Base-by-base conservation (phyloP, 352 stramenopile genomes). In the Phytophthora quininea region DNA sequence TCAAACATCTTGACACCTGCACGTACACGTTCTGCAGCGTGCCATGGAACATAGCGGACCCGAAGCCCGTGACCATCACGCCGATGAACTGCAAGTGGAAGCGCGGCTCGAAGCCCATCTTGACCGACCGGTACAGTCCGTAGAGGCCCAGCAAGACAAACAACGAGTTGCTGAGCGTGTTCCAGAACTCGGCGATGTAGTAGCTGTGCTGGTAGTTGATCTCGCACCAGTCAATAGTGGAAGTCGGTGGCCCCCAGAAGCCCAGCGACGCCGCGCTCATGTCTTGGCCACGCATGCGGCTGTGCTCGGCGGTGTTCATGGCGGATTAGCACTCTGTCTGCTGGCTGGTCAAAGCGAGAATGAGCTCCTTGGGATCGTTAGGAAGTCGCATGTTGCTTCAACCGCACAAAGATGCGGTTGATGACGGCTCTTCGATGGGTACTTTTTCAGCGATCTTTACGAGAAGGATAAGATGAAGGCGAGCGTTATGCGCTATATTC, bases 171-270 rank as follows among this genome's bases (percentile, higher is more conserved):
- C 85, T 93, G 51, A 93, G 48, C 3, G 88, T 95, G 74, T 96
- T 96, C 86, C 88, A 95, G 71, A 92, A 94, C 79, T 96, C 89
- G 61, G 89, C 89, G 40, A 96, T 70, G 62, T 93, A 96, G 62
- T 69, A 80, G 62, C 74, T 90, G 72, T 88, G 62, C 64, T 89
- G 59, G 63, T 96, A 96, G 70, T 96, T 94, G 68, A 51, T 60
- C 69, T 96, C 89, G 64, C 89, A 96, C 89, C 89, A 96, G 73
- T 96, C 85, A 61, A 95, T 92, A 7, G 86, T 92, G 32, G 89
- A 82, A n/a, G n/a, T n/a, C n/a, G 19, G 86, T 93, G 9, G 82
- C 88, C 89, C 89, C 89, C n/a, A 96, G 64, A 80, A 94, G 12
- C 79, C 71, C 27, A 58, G 12, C 8, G 54, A 27, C 10, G 61